Percentiles rank a stretch among this genome's conserved stretches.
These are phyloP conservation scores for Penicillium sp. DNA, from an alignment of 2,329 filamentous ascomycete species.

Conservation along the genomic window DNA sequence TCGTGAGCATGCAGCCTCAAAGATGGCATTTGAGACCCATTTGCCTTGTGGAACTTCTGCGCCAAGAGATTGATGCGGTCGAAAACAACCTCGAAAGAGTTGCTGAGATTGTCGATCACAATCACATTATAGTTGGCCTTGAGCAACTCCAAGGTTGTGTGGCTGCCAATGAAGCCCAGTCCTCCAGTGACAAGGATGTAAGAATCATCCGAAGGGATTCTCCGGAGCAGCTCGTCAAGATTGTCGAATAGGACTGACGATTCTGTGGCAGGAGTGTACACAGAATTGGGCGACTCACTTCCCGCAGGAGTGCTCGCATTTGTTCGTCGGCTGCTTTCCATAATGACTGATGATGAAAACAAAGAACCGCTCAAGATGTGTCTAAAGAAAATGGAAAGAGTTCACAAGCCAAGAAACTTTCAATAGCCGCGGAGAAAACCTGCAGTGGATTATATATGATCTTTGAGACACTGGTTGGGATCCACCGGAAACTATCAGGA, in stretches of 20 bases:
- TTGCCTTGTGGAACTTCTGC: conserved; percentile 35
- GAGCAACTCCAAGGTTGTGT: conserved; percentile 43
- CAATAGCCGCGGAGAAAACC: conserved; percentile 5
- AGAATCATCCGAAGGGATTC: conserved; percentile 34
- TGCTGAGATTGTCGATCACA: conserved; percentile 44
- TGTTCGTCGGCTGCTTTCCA: conserved; percentile 31
- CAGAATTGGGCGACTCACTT: conserved; percentile 27
- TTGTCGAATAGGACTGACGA: conserved; percentile 47
- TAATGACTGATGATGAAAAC: conserved; percentile 13
- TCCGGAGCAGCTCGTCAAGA: conserved; percentile 42
- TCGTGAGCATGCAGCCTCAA: conserved; percentile 50
- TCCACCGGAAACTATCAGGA: conserved; percentile 2
- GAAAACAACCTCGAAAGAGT: conserved; percentile 37
- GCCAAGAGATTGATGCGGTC: conserved; percentile 36
- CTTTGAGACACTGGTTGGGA: conserved; percentile 13
- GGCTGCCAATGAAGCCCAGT: conserved; percentile 44
- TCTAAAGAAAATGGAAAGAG: not conserved
- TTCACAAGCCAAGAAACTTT: not conserved
- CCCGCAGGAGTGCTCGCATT: conserved; percentile 32
- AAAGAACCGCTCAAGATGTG: conserved; percentile 7
- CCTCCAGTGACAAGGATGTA: conserved; percentile 47
- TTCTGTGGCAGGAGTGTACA: conserved; percentile 47
- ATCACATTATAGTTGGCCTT: conserved; percentile 43
- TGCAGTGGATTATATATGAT: conserved; percentile 11
- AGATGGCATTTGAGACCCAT: conserved; percentile 43